Percentiles rank a stretch among this genome's conserved stretches.
Evolutionary conservation across 306 rosid species (phyloP).

Genomic region (Senna siamea): DNA sequence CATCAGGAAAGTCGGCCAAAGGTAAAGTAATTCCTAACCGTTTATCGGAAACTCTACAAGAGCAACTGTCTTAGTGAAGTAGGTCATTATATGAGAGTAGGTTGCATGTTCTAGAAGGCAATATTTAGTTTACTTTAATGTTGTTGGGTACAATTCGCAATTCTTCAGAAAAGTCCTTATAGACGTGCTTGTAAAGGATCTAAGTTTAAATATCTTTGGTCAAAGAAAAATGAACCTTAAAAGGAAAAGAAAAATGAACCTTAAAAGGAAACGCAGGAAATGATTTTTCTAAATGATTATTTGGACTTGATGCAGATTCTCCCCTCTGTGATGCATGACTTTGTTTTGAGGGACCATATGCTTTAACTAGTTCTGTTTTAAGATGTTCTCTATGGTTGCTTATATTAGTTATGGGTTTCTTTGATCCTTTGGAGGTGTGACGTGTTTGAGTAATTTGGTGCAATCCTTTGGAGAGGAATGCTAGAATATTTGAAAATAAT

Average conservation of each 20-base stretch:
- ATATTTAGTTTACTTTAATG: not conserved
- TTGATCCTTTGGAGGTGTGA: slow-evolving; percentile 5
- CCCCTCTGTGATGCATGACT: not conserved
- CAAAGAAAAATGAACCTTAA: not conserved
- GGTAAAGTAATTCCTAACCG: not conserved
- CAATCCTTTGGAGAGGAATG: slow-evolving; percentile 5
- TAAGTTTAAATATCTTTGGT: not conserved
- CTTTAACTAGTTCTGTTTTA: slow-evolving; percentile 7
- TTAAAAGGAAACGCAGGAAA: not conserved
- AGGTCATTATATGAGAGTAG: slow-evolving; percentile 1
- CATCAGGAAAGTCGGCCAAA: not conserved
- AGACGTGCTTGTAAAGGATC: not conserved
- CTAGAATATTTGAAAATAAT: slow-evolving; percentile 3
- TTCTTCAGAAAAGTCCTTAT: not conserved
- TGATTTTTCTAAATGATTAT: not conserved
- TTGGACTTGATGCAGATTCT: not conserved
- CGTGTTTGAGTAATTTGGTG: slow-evolving; percentile 21
- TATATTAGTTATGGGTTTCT: slow-evolving; percentile 9
- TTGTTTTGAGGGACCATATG: not conserved
- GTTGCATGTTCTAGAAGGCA: slow-evolving; percentile 20
- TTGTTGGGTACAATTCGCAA: not conserved
- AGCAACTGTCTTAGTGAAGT: not conserved
- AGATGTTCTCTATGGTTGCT: not conserved
- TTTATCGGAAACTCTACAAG: not conserved
- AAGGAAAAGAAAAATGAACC: not conserved